Base-by-base conservation (phyloP, 176 grass and related monocot genomes). In the Zoysia japonica region DNA sequence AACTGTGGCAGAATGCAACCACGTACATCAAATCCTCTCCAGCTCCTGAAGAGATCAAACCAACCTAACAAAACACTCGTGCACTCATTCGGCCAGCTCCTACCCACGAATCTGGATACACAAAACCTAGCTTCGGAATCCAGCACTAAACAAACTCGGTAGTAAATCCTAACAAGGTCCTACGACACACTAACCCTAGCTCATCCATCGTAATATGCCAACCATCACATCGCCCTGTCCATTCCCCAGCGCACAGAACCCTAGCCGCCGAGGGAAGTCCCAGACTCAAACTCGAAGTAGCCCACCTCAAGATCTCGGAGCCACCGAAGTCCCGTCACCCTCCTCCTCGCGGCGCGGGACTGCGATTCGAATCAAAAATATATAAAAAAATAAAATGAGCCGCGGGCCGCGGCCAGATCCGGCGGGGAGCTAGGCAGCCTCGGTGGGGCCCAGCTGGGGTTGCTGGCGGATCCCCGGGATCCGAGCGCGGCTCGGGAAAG, bases 121-220 rank as follows among this genome's bases (percentile, higher is more conserved):
- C 54, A 75, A 80, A 78, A 47, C 56, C 20, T 56, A 39, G 28
- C 28, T 28, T 41, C 0, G 43, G 75, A 35, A 69, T 51, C 63
- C 2, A 78, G 68, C n/a, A 7, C 15, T 61, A n/a, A 72, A 52
- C 19, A 28, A 71, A 52, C 50, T 65, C 3, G 0, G 65, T 28
- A 28, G 28, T 56, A 40, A 44, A 2, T 17, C 16, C 10, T 49
- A 80, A 48, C 11, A 69, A 11, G 20, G 59, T 61, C 9, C 9
- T 36, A 61, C 20, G 19, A 3, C 2, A 8, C 56, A 28, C 56
- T 60, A 2, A 19, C 56, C n/a, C 56, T 5, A 61, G 28, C 28
- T 28, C 28, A 28, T 28, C 28, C 28, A 28, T 28, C 28, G 28
- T 28, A 28, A 28, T 28, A 28, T 28, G 28, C 28, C 28, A 28